Evolutionary conservation across 192 early-diverging fungal species (phyloP), one percentile per base, ranked within the genome.

Genomic region (Coemansia sp.): DNA sequence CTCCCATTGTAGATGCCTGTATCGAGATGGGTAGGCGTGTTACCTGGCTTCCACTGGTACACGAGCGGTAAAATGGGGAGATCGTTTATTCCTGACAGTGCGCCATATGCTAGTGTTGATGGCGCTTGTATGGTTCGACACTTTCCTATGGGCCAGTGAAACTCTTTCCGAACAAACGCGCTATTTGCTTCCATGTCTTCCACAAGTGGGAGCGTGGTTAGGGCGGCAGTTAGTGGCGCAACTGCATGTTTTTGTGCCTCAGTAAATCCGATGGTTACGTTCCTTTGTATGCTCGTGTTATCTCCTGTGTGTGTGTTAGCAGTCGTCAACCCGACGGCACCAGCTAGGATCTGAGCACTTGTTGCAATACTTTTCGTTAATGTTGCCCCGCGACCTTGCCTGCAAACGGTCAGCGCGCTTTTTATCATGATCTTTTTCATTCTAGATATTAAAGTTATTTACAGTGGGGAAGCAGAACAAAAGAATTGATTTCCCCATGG

Each of bases 71-170:
- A 11, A 4, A 65, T 45, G 1, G 71, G 62, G 5, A 74, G 55
- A 18, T 70, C 59, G 2, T 47, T 53, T 11, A 48, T 4, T 3
- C 58, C 51, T 7, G 65, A 43, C 2, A 74, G 57, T 2, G 68
- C 71, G 4, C 77, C 77, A 37, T 68, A 74, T 2, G 50, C 23
- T 4, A 80, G 53, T 0, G 68, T 68, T 20, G 66, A 58, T 41
- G 71, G 59, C 26, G 77, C 62, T 39, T 74, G 77, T 12, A 35
- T 18, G 10, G 65, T 32, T 16, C 63, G 54, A 14, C 48, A 48
- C 23, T 39, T 61, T 13, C 64, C 71, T 3, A 54, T 20, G 12
- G 77, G 71, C 77, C 77, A 80, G 55, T 71, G 54, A 16, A 65
- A 73, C 48, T 54, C 66, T 20, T 70, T 65, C 35, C 68, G 77